These are phyloP conservation scores for Paecilomyces formosus DNA, from an alignment of 2,329 filamentous ascomycete genomes.

Conservation along the genomic window DNA sequence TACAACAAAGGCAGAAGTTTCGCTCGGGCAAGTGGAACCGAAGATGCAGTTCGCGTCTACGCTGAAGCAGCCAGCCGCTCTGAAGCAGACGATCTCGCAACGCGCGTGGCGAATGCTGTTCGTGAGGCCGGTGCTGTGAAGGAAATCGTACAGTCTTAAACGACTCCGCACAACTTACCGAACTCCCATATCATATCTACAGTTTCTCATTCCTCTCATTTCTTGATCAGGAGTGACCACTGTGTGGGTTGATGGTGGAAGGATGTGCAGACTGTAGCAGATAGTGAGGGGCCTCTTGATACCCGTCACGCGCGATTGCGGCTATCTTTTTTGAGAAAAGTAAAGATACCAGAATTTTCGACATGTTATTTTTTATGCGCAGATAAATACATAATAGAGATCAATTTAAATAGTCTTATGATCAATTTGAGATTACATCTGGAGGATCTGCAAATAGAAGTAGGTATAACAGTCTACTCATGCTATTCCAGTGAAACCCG, in stretches of 20 bases:
- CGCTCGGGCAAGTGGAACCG: conserved; percentile 86
- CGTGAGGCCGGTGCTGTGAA: conserved; percentile 44
- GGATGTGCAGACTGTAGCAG: background rate
- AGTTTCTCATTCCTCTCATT: background rate
- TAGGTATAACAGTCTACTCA: background rate
- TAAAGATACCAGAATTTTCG: background rate
- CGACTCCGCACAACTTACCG: background rate
- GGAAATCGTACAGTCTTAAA: conserved; percentile 10
- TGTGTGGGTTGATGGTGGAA: background rate
- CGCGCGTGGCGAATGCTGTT: conserved; percentile 70
- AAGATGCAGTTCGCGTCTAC: conserved; percentile 93
- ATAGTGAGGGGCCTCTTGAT: background rate
- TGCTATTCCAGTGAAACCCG: background rate
- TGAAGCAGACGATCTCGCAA: conserved; percentile 85
- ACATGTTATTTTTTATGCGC: background rate
- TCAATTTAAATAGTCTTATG: background rate
- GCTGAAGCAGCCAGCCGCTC: conserved; percentile 84
- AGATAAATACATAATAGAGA: background rate
- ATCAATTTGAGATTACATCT: background rate
- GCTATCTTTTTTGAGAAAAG: background rate
- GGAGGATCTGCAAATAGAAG: background rate
- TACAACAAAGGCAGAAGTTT: conserved; percentile 87
- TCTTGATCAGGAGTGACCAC: background rate
- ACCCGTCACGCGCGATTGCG: background rate
- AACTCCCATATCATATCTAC: background rate